phyloP scores from a whole-genome alignment of 495 filamentous ascomycete species.

The Neurospora sp. region DNA sequence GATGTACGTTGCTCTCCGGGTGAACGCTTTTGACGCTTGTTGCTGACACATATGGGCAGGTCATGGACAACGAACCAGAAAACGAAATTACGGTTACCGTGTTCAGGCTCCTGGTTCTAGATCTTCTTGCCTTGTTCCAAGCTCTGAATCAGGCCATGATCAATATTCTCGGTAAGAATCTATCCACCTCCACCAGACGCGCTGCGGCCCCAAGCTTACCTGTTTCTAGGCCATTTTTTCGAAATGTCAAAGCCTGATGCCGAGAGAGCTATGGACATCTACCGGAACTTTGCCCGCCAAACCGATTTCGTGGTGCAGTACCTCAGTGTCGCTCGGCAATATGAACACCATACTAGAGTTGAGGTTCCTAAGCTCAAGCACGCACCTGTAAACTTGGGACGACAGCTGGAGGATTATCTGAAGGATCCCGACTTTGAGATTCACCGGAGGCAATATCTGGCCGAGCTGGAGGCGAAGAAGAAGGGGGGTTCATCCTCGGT shows the following conservation, averaged over 20 bases:
- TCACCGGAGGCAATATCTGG: constrained; percentile 83
- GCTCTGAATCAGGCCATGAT: constrained; percentile 97
- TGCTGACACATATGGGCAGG: constrained; percentile 35
- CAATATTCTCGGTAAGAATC: constrained; percentile 74
- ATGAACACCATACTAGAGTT: constrained; percentile 81
- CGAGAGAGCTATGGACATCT: constrained; percentile 83
- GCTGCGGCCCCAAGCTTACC: constrained; percentile 9
- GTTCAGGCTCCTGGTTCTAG: constrained; percentile 86
- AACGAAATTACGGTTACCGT: constrained; percentile 96
- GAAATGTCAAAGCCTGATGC: constrained; percentile 96
- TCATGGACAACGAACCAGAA: constrained; percentile 79
- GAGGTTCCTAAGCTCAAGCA: constrained; percentile 98
- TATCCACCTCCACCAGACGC: not conserved
- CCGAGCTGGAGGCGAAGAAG: constrained; percentile 74
- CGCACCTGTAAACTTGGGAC: constrained; percentile 80
- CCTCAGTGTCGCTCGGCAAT: constrained; percentile 74
- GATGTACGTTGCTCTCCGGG: constrained; percentile 49
- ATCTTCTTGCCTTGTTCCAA: constrained; percentile 83
- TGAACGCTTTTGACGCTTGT: not conserved
- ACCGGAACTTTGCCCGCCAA: constrained; percentile 85
- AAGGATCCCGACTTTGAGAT: constrained; percentile 95
- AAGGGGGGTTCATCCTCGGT: constrained; percentile 29
- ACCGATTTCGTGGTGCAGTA: constrained; percentile 90
- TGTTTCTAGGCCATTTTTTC: constrained; percentile 75
- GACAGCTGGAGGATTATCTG: constrained; percentile 87